Evolutionary conservation across 2,329 filamentous ascomycete genomes (phyloP), one percentile per base, ranked within the genome.

Genomic region (Pyrenochaeta sp.): DNA sequence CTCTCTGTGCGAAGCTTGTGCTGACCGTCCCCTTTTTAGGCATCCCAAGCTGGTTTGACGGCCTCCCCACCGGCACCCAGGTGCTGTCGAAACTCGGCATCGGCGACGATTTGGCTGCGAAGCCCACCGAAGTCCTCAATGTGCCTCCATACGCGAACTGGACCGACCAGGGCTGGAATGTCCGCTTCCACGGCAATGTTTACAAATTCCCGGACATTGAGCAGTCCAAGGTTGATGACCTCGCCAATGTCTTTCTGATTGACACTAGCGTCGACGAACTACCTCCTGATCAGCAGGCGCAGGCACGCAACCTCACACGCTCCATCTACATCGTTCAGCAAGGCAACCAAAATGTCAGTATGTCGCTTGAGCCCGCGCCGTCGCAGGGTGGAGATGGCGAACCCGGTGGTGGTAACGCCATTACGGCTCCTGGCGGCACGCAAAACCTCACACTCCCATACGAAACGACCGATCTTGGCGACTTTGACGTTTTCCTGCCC

Each of bases 281-380:
- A 5, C 82, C 85, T 1, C 70, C 82, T 1, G 77, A 83, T 5
- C 80, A 91, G 72, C 84, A 89, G 71, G 84, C 80, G 2, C 88
- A 92, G 74, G 90, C 90, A 2, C 84, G 90, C 47, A 93, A 93
- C 68, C 69, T 93, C 54, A 93, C 91, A 1, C 83, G 85, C 7
- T 85, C 85, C 49, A 92, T 93, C 51, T 92, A 89, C 66, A 84
- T 93, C n/a, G 84, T 93, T 3, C 90, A 92, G 73, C 90, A 93
- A 76, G 80, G 77, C 40, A 77, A 90, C 64, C 79, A 84, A 43
- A 86, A 86, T 62, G 88, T 92, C 22, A 84, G 85, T 1, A 84
- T 92, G 64, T 80, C 86, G 60, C 84, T 92, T 13, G 81, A 85
- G 53, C 85, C 88, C 1, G 82, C 87, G 12, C 80, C 83, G 1